Percentiles rank a stretch among this genome's conserved stretches.
phyloP scores from a whole-genome alignment of 768 basidiomycete genomes.

The Galerina sulciceps region DNA sequence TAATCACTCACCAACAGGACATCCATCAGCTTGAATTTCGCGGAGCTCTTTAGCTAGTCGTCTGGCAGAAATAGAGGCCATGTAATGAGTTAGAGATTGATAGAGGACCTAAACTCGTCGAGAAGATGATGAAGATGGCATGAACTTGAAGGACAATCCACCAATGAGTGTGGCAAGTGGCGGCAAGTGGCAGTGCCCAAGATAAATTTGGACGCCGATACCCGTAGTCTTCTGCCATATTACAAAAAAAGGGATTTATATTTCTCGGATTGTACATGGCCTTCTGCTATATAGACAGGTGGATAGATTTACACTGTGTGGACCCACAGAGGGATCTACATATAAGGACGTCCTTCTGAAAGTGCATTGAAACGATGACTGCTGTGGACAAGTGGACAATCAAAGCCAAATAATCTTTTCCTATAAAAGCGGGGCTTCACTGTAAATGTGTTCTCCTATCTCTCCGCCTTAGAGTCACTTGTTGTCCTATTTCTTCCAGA shows the following conservation, averaged over 20 bases:
- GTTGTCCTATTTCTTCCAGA: constrained; percentile 41
- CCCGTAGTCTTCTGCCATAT: too few species aligned
- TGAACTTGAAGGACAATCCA: constrained; percentile 1
- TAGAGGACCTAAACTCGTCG: background rate
- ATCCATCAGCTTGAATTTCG: constrained; percentile 69
- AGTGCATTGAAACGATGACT: background rate
- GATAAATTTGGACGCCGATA: background rate
- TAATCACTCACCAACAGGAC: constrained; percentile 58
- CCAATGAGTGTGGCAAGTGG: background rate
- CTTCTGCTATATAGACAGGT: too few species aligned
- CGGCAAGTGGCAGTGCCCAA: background rate
- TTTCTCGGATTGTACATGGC: too few species aligned
- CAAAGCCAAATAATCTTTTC: constrained; percentile 36
- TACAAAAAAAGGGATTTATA: too few species aligned
- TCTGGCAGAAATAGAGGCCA: constrained; percentile 67
- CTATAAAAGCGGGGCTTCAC: constrained; percentile 29
- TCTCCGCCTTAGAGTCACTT: constrained; percentile 79
- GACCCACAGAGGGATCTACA: too few species aligned
- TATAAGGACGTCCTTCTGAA: background rate
- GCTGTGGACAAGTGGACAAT: constrained; percentile 30
- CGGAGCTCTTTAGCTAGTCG: constrained; percentile 73
- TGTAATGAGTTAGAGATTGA: constrained; percentile 23
- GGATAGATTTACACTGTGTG: too few species aligned
- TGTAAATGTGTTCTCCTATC: constrained; percentile 36
- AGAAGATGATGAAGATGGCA: background rate